Evolutionary conservation across 164 flowering plant genomes (phyloP).

Genomic region (Santalum album): DNA sequence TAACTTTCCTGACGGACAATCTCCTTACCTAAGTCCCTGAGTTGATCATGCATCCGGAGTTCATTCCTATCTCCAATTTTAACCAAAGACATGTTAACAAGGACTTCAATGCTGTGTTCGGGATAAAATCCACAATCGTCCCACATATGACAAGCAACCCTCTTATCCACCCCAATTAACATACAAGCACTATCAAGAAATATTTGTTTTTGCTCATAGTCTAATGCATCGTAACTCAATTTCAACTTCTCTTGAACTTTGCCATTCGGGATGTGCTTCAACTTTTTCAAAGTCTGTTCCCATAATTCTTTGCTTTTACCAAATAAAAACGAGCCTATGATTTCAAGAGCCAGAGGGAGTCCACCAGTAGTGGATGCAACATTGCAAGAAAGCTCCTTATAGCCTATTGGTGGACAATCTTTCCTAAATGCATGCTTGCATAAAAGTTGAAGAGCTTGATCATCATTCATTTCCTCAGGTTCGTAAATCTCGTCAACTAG

Average conservation of each 20-base stretch:
- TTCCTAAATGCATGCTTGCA: constrained; percentile 3
- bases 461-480: not conserved
- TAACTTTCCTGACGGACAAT: constrained; percentile 14
- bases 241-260: not conserved
- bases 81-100: constrained; percentile 12
- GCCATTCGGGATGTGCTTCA: not conserved
- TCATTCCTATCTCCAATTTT: not conserved
- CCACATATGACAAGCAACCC: not conserved
- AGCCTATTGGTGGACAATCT: not conserved
- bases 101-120: constrained; percentile 3
- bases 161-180: constrained; percentile 7
- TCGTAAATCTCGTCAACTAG: constrained; percentile 2
- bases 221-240: constrained; percentile 7
- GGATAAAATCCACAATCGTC: constrained; percentile 4
- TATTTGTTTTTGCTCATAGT: constrained; percentile 3
- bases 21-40: constrained; percentile 19
- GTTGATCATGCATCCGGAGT: constrained; percentile 19
- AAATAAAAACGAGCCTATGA: constrained; percentile 3
- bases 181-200: constrained; percentile 26
- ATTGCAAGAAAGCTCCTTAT: not conserved
- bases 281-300: not conserved
- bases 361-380: not conserved
- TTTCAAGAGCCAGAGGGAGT: constrained; percentile 9
- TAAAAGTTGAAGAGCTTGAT: constrained; percentile 9
- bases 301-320: not conserved